Evolutionary conservation across 179 eudicot species (phyloP).

Genomic region (Silene noctiflora): DNA sequence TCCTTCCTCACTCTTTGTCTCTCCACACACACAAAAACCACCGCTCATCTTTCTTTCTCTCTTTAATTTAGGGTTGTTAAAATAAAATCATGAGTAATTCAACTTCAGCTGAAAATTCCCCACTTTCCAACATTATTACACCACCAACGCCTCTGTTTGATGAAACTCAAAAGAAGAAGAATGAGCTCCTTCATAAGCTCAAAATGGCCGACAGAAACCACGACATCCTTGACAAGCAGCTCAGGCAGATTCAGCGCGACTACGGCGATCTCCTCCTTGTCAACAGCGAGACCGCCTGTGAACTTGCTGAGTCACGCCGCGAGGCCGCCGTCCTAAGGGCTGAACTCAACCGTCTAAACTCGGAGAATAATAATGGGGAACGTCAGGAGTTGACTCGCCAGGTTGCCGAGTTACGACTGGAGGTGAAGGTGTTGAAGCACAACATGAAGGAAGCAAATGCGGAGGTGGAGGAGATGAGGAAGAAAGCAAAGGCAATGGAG

Average conservation of each 20-base stretch:
- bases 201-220: neutral
- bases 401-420: conserved; percentile 6
- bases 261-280: conserved; percentile 15
- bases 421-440: neutral
- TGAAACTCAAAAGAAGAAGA: neutral
- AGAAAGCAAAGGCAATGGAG: neutral
- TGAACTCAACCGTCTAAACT: neutral
- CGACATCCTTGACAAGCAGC: conserved; percentile 7
- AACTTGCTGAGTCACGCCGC: conserved; percentile 9
- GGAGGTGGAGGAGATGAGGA: neutral
- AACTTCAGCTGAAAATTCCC: neutral
- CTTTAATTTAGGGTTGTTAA: no score
- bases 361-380: neutral
- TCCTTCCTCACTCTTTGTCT: no score
- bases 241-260: neutral
- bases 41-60: no score
- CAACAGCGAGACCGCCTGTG: neutral
- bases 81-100: neutral
- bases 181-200: neutral
- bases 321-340: neutral
- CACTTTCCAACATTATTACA: neutral
- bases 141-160: neutral
- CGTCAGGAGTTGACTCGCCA: neutral
- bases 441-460: no score
- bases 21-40: no score